Conservation (phyloP, 164 flowering plant genomes). For the Kingdonia uniflora region DNA sequence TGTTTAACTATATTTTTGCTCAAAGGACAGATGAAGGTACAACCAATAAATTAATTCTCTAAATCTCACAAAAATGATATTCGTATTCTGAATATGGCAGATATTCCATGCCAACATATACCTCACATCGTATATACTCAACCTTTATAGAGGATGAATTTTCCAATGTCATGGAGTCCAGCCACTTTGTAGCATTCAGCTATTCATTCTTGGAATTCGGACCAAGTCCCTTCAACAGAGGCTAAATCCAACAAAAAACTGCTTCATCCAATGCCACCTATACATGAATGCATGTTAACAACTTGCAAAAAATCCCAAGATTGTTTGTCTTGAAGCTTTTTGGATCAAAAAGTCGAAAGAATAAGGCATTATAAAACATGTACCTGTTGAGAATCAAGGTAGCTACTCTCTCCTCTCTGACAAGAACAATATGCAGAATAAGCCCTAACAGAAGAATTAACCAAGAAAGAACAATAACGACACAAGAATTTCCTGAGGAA, state of each 20-base stretch:
- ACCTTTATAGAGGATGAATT: slow-evolving; percentile 49
- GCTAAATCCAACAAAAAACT: slow-evolving; percentile 88
- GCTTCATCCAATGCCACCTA: slow-evolving; percentile 90
- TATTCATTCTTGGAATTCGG: slow-evolving; percentile 47
- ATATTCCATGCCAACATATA: background rate
- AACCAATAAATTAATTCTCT: no score
- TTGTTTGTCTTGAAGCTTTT: no score
- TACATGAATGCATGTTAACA: background rate
- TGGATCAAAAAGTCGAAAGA: background rate
- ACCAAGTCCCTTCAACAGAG: slow-evolving; percentile 84
- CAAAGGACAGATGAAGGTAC: no score
- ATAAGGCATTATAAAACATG: background rate
- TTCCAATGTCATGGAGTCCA: slow-evolving; percentile 60
- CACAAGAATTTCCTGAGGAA: no score
- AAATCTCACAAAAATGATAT: background rate
- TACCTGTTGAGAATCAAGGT: no score
- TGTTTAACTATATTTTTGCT: background rate
- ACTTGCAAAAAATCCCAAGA: no score
- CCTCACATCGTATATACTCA: slow-evolving; percentile 13
- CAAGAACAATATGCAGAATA: no score
- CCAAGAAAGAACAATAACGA: no score
- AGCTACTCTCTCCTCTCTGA: no score
- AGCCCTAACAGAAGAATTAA: no score
- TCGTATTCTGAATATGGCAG: background rate
- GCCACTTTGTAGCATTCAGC: slow-evolving; percentile 71